A percentile compares a stretch with the other conserved stretches of the same genome.
These are phyloP conservation scores for Hypoxylon sp. DNA, from an alignment of 2,329 filamentous ascomycete genomes.

Conservation along the genomic window DNA sequence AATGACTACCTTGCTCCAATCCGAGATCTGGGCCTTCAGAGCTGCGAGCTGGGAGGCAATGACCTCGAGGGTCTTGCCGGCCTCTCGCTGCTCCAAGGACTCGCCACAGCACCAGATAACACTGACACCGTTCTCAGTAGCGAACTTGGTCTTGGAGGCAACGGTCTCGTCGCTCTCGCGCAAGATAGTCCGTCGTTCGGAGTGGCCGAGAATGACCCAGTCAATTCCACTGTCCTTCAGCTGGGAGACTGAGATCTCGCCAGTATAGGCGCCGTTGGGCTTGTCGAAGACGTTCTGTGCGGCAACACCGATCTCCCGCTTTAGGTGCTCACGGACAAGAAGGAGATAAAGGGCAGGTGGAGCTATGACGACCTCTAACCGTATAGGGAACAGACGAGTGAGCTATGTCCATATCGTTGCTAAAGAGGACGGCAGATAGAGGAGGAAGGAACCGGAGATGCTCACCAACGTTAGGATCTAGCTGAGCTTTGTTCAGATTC, in stretches of 20 bases:
- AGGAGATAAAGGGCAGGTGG: constrained; percentile 93
- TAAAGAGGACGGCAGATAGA: neutral
- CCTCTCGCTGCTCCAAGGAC: constrained; percentile 92
- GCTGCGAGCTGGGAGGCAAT: constrained; percentile 88
- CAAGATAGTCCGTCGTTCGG: constrained; percentile 91
- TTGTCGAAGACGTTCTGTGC: constrained; percentile 98
- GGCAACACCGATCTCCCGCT: constrained; percentile 83
- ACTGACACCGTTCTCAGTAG: constrained; percentile 84
- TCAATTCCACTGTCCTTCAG: constrained; percentile 88
- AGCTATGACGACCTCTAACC: constrained; percentile 90
- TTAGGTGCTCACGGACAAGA: constrained; percentile 83
- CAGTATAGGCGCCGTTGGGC: constrained; percentile 96
- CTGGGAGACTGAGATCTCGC: constrained; percentile 93
- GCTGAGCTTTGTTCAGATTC: constrained; percentile 86
- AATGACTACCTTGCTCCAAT: constrained; percentile 95
- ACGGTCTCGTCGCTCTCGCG: constrained; percentile 88
- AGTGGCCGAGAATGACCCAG: constrained; percentile 95
- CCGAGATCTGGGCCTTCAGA: constrained; percentile 79
- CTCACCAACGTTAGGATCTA: constrained; percentile 81
- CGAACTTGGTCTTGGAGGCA: constrained; percentile 93
- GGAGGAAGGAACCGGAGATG: constrained; percentile 43
- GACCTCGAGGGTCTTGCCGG: constrained; percentile 84
- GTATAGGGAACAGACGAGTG: constrained; percentile 34
- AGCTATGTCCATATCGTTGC: neutral
- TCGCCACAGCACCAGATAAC: constrained; percentile 99